Evolutionary conservation across 208 protist species (phyloP).

Genomic region (Trypanosoma lewisi): DNA sequence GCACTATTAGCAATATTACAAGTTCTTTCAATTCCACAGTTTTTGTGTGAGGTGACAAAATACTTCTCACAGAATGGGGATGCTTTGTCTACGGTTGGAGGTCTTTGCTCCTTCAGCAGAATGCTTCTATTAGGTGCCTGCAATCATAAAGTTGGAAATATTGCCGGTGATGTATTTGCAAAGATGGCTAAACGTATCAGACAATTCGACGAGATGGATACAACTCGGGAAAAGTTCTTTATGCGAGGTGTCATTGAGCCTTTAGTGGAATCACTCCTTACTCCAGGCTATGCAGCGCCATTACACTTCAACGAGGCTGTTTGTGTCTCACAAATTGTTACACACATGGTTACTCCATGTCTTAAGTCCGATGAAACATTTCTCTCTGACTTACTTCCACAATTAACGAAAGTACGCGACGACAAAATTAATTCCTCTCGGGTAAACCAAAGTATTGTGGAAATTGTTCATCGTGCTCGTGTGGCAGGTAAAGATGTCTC

Average conservation of each 20-base stretch:
- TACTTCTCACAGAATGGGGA: conserved; percentile 10
- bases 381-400: conserved; percentile 13
- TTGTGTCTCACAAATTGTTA: conserved; percentile 64
- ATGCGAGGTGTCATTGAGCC: conserved; percentile 45
- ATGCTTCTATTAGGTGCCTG: conserved; percentile 57
- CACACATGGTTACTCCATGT: conserved; percentile 78
- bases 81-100: conserved; percentile 18
- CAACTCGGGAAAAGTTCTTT: conserved; percentile 25
- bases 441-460: conserved; percentile 68
- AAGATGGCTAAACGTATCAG: conserved; percentile 30
- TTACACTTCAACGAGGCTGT: conserved; percentile 45
- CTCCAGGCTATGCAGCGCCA: conserved; percentile 42
- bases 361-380: conserved; percentile 32
- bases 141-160: conserved; percentile 84
- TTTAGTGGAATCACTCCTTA: conserved; percentile 49
- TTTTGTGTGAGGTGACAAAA: conserved; percentile 40
- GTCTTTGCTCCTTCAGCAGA: conserved; percentile 36
- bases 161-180: conserved; percentile 76
- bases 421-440: conserved; percentile 16
- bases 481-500: conserved; percentile 56
- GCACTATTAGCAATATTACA: conserved; percentile 67
- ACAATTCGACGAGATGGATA: not conserved
- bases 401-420: not conserved
- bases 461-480: conserved; percentile 64
- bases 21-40: conserved; percentile 40